A percentile compares a stretch with the other conserved stretches of the same genome.
Conservation (phyloP, 148 eudicot genomes). For the Rhododendron griersonianum region DNA sequence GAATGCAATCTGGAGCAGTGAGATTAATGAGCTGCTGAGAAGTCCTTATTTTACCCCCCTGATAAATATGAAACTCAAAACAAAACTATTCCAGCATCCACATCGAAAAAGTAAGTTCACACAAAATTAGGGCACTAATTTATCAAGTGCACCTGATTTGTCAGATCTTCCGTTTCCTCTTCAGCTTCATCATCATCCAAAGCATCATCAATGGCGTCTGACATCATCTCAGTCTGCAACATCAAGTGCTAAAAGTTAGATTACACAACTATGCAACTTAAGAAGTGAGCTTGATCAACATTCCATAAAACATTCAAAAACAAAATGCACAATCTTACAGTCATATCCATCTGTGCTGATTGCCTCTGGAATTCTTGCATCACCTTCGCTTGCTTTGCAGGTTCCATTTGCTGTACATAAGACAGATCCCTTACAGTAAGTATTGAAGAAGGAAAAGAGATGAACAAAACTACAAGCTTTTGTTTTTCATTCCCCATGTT, state of each 20-base stretch:
- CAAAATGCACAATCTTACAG: slow-evolving; percentile 45
- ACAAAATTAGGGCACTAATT: neutral
- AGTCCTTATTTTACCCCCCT: neutral
- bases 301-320: neutral
- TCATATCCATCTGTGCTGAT: slow-evolving; percentile 96
- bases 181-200: slow-evolving; percentile 95
- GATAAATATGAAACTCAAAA: neutral
- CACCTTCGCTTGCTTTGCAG: slow-evolving; percentile 75
- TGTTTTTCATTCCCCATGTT: neutral
- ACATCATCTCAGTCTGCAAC: slow-evolving; percentile 93
- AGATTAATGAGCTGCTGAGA: neutral
- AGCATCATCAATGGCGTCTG: slow-evolving; percentile 88
- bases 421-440: neutral
- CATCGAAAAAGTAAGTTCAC: neutral
- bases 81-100: neutral
- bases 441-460: neutral
- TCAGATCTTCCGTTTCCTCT: slow-evolving; percentile 91
- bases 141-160: slow-evolving; percentile 61
- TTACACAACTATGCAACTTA: slow-evolving; percentile 3
- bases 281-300: slow-evolving; percentile 7
- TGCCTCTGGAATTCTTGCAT: slow-evolving; percentile 84
- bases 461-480: neutral
- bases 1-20: neutral
- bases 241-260: neutral
- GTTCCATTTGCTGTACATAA: slow-evolving; percentile 76